These are phyloP conservation scores for Periconia macrospinosa DNA, from an alignment of 2,329 filamentous ascomycete genomes.

Conservation along the genomic window DNA sequence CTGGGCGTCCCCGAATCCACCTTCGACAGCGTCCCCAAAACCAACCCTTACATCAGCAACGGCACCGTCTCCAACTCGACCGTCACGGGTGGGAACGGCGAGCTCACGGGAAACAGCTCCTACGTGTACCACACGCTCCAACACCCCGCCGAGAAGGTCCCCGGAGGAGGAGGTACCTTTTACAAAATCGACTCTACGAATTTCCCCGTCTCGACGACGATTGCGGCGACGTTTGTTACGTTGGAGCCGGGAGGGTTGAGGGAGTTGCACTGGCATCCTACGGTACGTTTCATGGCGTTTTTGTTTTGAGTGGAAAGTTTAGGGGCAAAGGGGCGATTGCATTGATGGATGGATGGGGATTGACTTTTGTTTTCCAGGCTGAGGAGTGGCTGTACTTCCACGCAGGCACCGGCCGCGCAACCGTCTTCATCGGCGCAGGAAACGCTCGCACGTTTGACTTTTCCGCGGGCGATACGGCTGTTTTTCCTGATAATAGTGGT, in stretches of 20 bases:
- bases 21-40: conserved; percentile 60
- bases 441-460: conserved; percentile 70
- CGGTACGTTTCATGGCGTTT: conserved; percentile 38
- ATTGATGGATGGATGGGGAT: too few species aligned
- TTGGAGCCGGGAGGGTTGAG: conserved; percentile 65
- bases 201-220: conserved; percentile 67
- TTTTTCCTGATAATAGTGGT: conserved; percentile 67
- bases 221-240: conserved; percentile 66
- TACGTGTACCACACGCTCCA: conserved; percentile 64
- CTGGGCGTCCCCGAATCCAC: conserved; percentile 64
- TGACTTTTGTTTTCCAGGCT: conserved; percentile 45
- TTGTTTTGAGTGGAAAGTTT: background rate
- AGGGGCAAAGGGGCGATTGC: too few species aligned
- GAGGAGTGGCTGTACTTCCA: conserved; percentile 76
- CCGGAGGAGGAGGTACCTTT: conserved; percentile 64
- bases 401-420: conserved; percentile 62
- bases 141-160: conserved; percentile 59
- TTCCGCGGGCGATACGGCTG: conserved; percentile 66
- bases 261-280: conserved; percentile 72
- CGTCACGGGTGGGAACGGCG: conserved; percentile 53
- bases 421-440: conserved; percentile 64
- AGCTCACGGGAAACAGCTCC: conserved; percentile 60
- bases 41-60: conserved; percentile 65
- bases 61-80: conserved; percentile 53
- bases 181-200: conserved; percentile 68